A percentile compares a stretch with the other conserved stretches of the same genome.
These are phyloP conservation scores for Neurospora cerealis DNA, from an alignment of 495 filamentous ascomycete species.

Conservation along the genomic window DNA sequence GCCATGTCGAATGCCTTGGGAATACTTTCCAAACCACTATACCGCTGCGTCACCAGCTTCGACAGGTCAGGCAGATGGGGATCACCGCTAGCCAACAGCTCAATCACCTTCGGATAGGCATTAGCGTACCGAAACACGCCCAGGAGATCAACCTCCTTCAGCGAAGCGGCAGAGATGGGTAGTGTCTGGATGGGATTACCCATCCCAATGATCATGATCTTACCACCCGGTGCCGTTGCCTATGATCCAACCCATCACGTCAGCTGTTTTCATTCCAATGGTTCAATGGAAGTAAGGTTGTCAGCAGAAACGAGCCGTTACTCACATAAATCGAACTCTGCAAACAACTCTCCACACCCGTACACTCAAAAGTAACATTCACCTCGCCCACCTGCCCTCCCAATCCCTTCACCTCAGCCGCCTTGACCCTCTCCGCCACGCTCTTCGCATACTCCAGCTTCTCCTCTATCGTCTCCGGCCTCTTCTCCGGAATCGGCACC, in stretches of 20 bases:
- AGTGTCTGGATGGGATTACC: conserved; percentile 80
- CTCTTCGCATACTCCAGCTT: conserved; percentile 53
- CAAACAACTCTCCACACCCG: conserved; percentile 76
- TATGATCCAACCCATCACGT: conserved; percentile 5
- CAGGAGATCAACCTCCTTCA: conserved; percentile 86
- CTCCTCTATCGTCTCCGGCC: conserved; percentile 45
- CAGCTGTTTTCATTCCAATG: not conserved
- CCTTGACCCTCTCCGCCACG: conserved; percentile 43
- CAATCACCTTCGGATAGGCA: conserved; percentile 69
- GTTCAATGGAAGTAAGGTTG: not conserved
- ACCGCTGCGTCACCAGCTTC: conserved; percentile 66
- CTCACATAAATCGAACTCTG: conserved; percentile 78
- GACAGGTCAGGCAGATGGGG: conserved; percentile 43
- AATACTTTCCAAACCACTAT: conserved; percentile 33
- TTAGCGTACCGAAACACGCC: conserved; percentile 89
- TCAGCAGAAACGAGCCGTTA: not conserved
- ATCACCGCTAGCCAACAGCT: conserved; percentile 51
- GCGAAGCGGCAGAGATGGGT: conserved; percentile 72
- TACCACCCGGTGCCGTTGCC: conserved; percentile 66
- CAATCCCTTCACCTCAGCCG: conserved; percentile 18
- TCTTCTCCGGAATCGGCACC: conserved; percentile 41
- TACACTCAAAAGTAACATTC: conserved; percentile 83
- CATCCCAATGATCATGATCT: conserved; percentile 89
- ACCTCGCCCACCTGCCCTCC: conserved; percentile 43
- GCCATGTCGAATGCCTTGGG: conserved; percentile 42